Percentiles rank a stretch among this genome's conserved stretches.
Conservation (phyloP, 139 green algal genomes). For the Ettlia oleoabundans region DNA sequence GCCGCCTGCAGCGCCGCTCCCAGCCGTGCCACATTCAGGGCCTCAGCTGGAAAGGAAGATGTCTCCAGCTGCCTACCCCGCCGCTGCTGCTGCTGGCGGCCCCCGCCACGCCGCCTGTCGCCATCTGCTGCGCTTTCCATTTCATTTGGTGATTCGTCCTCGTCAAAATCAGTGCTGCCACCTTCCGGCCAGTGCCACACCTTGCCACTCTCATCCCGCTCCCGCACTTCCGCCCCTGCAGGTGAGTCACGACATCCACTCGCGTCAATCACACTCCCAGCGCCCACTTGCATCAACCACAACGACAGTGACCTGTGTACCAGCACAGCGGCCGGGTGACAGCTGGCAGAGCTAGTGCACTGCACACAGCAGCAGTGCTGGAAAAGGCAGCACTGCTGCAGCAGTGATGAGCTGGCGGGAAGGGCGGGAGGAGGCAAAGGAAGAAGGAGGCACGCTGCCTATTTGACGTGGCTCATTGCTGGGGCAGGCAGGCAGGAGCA, state of each 20-base stretch:
- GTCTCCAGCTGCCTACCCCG: slow-evolving; percentile 4
- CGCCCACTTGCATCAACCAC: no score
- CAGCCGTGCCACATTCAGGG: background rate
- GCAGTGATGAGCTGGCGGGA: no score
- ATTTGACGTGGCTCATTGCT: no score
- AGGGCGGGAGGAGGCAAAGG: no score
- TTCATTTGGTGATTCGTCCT: background rate
- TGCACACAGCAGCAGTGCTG: no score
- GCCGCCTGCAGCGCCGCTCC: slow-evolving; percentile 7
- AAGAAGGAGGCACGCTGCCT: no score
- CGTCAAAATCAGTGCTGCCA: slow-evolving; percentile 10
- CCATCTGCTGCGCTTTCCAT: background rate
- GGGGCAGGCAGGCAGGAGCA: no score
- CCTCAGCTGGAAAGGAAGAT: background rate
- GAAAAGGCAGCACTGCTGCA: no score
- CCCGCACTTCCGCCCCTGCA: slow-evolving; percentile 31
- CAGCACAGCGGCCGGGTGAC: no score
- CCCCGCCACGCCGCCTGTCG: background rate
- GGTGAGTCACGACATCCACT: no score
- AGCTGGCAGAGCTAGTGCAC: no score
- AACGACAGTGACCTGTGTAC: no score
- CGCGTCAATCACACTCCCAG: background rate
- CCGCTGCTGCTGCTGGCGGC: slow-evolving; percentile 3
- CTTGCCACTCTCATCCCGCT: slow-evolving; percentile 20
- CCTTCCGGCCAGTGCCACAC: slow-evolving; percentile 28